Evolutionary conservation across 208 protist species (phyloP), one percentile per base, ranked within the genome.

Genomic region (Trypanosoma melophagium): DNA sequence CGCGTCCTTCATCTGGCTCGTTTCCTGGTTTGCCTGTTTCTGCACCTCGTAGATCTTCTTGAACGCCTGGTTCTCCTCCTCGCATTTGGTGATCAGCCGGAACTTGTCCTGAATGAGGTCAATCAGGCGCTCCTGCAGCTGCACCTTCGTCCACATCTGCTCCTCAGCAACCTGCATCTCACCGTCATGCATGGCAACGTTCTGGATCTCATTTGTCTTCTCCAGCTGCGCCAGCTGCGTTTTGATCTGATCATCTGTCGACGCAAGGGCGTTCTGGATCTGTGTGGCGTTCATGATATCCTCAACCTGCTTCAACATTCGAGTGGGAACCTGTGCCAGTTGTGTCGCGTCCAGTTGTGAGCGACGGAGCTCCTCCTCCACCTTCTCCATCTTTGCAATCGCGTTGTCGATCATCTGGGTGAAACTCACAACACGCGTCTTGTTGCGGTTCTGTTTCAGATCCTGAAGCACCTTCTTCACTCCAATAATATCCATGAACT

Each of bases 91-190:
- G 60, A 92, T 89, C 53, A 92, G 57, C 13, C 78, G 60, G 71
- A 92, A 92, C 80, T 92, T 92, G 76, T 89, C 83, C 71, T 81
- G 76, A 28, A 89, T 66, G 58, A 89, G 77, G 61, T 92, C 83
- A 55, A 92, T 88, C 42, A 92, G 79, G 42, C 76, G 79, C 73
- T 92, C 83, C 81, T 86, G 86, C 60, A 92, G 81, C 71, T 92
- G 86, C 42, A 88, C 80, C 74, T 92, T 92, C 40, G 76, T 92
- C 78, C 79, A 92, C 75, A 88, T 86, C 71, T 92, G 86, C 81
- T 92, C 86, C 79, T 92, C 86, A 21, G 83, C 86, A 14, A 92
- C 78, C 76, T 87, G 80, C 86, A 92, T 89, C 71, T 92, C 86
- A 58, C 86, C 86, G 64, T 92, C 86, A 63, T 83, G 76, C 78